Conservation (phyloP, 306 rosid genomes). For the Rosa multiflora region DNA sequence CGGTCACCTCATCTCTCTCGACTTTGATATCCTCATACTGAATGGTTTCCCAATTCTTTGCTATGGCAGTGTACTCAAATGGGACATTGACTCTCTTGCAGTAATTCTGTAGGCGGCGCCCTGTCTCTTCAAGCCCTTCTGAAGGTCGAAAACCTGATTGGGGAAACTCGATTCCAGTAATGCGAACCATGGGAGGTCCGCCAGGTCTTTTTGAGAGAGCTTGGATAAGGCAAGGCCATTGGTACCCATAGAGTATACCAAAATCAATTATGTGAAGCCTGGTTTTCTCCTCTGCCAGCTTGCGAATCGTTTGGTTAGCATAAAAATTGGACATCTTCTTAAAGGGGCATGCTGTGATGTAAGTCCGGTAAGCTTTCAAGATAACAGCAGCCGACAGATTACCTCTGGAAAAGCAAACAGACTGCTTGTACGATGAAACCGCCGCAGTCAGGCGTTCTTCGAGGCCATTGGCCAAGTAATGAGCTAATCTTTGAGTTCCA, state of each 20-base stretch:
- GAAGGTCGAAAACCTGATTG: conserved; percentile 76
- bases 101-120: conserved; percentile 51
- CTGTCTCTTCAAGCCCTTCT: conserved; percentile 62
- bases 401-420: conserved; percentile 11
- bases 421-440: conserved; percentile 30
- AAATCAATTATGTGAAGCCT: conserved; percentile 65
- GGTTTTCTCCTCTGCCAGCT: conserved; percentile 36
- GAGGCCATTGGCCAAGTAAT: conserved; percentile 65
- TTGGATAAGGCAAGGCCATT: conserved; percentile 79
- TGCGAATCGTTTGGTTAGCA: conserved; percentile 40
- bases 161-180: conserved; percentile 75
- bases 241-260: conserved; percentile 75
- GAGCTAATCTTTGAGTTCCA: conserved; percentile 64
- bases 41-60: conserved; percentile 73
- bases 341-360: conserved; percentile 54
- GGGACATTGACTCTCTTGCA: conserved; percentile 59
- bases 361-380: conserved; percentile 59
- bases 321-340: conserved; percentile 50
- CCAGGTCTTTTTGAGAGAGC: conserved; percentile 43
- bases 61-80: conserved; percentile 51
- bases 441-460: conserved; percentile 59
- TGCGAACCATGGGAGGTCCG: conserved; percentile 56
- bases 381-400: conserved; percentile 45
- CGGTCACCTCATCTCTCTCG: conserved; percentile 43
- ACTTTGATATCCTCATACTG: conserved; percentile 49